Conservation (phyloP, 1,139 yeast species). For the Candida tropicalis region DNA sequence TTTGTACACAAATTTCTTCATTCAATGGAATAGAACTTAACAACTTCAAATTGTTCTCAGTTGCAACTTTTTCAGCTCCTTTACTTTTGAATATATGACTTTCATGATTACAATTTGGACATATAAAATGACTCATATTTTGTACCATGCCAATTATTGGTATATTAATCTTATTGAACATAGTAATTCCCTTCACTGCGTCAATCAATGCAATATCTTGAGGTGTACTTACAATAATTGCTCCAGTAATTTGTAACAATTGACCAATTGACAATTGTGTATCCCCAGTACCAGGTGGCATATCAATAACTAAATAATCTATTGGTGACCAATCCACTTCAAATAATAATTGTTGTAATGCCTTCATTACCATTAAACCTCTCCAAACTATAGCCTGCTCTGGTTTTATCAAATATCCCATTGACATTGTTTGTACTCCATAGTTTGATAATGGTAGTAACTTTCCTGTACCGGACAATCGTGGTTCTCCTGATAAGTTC, state of each 20-base stretch:
- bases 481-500: slow-evolving; percentile 66
- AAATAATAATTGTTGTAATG: slow-evolving; percentile 75
- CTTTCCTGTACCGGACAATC: slow-evolving; percentile 53
- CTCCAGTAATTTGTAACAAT: slow-evolving; percentile 74
- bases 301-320: slow-evolving; percentile 73
- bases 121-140: slow-evolving; percentile 77
- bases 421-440: slow-evolving; percentile 84
- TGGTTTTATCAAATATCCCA: slow-evolving; percentile 80
- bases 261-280: slow-evolving; percentile 83
- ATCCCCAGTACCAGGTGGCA: slow-evolving; percentile 96
- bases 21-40: slow-evolving; percentile 72
- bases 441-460: slow-evolving; percentile 73
- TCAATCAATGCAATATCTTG: slow-evolving; percentile 85
- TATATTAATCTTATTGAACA: slow-evolving; percentile 75
- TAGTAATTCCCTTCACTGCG: slow-evolving; percentile 77
- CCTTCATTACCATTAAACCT: slow-evolving; percentile 86
- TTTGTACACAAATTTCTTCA: slow-evolving; percentile 59
- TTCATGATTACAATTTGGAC: slow-evolving; percentile 76
- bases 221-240: slow-evolving; percentile 82
- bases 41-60: slow-evolving; percentile 48
- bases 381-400: slow-evolving; percentile 82
- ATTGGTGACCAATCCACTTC: slow-evolving; percentile 80
- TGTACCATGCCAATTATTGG: slow-evolving; percentile 80
- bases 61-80: slow-evolving; percentile 65
- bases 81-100: slow-evolving; percentile 75